Evolutionary conservation across 2,329 filamentous ascomycete genomes (phyloP), one percentile per base, ranked within the genome.

Genomic region (Aspergillus ustus): DNA sequence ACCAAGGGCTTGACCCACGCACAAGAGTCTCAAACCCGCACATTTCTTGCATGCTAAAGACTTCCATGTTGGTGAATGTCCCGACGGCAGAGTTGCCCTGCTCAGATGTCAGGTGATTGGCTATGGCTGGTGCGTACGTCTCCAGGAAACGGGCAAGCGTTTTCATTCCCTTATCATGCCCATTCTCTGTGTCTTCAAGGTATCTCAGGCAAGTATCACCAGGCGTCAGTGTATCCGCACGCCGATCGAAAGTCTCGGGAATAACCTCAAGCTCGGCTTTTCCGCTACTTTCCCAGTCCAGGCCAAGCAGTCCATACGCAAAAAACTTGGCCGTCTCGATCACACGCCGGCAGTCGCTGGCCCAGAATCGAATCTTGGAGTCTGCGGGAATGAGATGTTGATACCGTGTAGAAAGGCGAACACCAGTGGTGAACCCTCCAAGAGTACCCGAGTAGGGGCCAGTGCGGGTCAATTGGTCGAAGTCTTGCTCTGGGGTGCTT

Each of bases 11-110:
- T 22, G 72, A 75, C 7, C 85, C 85, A 60, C 82, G 78, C 0
- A 82, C 81, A 2, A 83, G 80, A 0, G 78, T 84, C 70, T 87
- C 85, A 64, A 87, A 88, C 1, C 83, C 85, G 68, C 85, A 87
- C 76, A 87, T 82, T 66, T 87, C 84, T 69, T 87, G 85, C 85
- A 87, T 87, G 61, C 81, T 78, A 67, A 82, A 87, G 43, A 87
- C 71, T 57, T 87, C 84, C 3, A 75, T 67, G 50, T 80, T 75
- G 0, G 72, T 76, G 59, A 85, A 79, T 34, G 79, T 80, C n/a
- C 81, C 73, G 6, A 77, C 64, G 1, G 69, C 66, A 7, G 50
- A 28, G 48, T 74, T 74, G 1, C 54, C 48, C 31, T 73, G 58
- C 7, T 66, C 57, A 1, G 44, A 19, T 37, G 68, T 52, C 4